Conservation (phyloP, 1,284 basidiomycete species). For the Boletus mariae region DNA sequence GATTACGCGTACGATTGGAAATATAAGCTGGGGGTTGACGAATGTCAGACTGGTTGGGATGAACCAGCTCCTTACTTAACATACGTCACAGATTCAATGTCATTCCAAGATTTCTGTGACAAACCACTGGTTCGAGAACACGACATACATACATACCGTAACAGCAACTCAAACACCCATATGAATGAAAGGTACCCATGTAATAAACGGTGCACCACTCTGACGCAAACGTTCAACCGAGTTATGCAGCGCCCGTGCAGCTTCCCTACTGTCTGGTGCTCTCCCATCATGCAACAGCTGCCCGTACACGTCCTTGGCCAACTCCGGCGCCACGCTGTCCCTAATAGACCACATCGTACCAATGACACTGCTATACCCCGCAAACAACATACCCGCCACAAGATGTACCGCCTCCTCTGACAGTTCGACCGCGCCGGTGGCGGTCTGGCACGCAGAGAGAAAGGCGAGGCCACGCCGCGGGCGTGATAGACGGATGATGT, state of each 20-base stretch:
- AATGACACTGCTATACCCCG: slow-evolving; percentile 1
- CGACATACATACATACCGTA: neutral
- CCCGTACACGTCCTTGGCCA: slow-evolving; percentile 3
- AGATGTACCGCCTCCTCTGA: slow-evolving; percentile 1
- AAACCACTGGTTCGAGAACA: too few relatives aligned
- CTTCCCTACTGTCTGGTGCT: neutral
- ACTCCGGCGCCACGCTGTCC: neutral
- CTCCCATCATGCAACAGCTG: neutral
- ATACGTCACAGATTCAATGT: too few relatives aligned
- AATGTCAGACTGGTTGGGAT: too few relatives aligned
- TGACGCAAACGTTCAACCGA: neutral
- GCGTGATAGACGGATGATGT: slow-evolving; percentile 1
- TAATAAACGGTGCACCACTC: neutral
- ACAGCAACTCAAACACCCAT: neutral
- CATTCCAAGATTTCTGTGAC: too few relatives aligned
- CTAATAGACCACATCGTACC: slow-evolving; percentile 4
- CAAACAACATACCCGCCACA: slow-evolving; percentile 3
- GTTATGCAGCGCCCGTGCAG: neutral
- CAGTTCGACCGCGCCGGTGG: neutral
- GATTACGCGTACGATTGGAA: too few relatives aligned
- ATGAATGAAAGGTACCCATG: slow-evolving; percentile 1
- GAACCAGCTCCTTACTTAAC: too few relatives aligned
- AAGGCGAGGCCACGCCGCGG: neutral
- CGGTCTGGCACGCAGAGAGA: slow-evolving; percentile 4
- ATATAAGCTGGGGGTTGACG: too few relatives aligned